Conservation (phyloP, 495 filamentous ascomycete genomes). For the Acidiella bohemica region DNA sequence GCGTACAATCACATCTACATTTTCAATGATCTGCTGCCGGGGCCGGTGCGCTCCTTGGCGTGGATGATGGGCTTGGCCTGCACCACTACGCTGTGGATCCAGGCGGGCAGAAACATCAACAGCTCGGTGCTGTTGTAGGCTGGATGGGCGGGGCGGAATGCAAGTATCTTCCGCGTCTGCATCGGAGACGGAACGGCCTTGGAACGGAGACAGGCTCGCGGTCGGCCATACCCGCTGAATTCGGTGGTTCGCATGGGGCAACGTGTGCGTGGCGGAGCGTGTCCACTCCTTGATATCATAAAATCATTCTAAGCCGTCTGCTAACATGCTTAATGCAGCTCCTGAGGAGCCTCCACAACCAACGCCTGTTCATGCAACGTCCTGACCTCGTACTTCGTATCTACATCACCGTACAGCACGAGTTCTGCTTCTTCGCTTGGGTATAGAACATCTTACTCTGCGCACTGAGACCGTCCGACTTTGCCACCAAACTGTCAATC, state of each 20-base stretch:
- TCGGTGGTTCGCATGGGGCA: no score
- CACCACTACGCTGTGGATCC: slow-evolving; percentile 31
- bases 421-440: slow-evolving; percentile 91
- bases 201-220: no score
- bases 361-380: no score
- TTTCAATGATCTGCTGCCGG: slow-evolving; percentile 24
- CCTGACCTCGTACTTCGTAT: no score
- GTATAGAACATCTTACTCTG: slow-evolving; percentile 97
- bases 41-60: slow-evolving; percentile 28
- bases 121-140: slow-evolving; percentile 5
- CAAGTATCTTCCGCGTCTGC: no score
- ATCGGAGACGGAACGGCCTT: no score
- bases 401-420: slow-evolving; percentile 77
- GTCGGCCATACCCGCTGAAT: no score
- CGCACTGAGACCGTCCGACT: slow-evolving; percentile 72
- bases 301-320: no score
- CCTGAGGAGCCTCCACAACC: no score
- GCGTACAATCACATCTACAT: slow-evolving; percentile 38
- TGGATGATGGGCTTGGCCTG: slow-evolving; percentile 28
- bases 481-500: slow-evolving; percentile 76
- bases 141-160: background rate
- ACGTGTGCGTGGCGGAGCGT: no score
- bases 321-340: no score
- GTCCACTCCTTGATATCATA: no score
- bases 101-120: slow-evolving; percentile 27